Conservation (phyloP, 495 filamentous ascomycete species). For the Chaetomium tenue region DNA sequence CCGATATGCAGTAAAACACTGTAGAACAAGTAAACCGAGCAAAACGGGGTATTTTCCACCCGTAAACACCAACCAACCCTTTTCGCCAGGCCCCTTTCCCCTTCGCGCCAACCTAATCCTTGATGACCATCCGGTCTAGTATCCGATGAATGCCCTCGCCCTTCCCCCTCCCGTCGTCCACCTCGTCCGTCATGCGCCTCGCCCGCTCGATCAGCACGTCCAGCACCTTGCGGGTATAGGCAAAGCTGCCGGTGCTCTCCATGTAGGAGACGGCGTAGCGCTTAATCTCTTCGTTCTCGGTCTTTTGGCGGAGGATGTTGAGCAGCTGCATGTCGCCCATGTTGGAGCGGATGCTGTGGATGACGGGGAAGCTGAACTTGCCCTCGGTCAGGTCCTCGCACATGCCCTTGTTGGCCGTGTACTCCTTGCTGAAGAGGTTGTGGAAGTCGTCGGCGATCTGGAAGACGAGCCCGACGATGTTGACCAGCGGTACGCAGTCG, state of each 20-base stretch:
- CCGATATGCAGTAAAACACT: neutral
- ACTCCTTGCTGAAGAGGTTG: slow-evolving; percentile 71
- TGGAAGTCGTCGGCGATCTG: slow-evolving; percentile 97
- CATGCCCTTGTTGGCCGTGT: slow-evolving; percentile 87
- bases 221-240: slow-evolving; percentile 74
- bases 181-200: slow-evolving; percentile 60
- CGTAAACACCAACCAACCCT: neutral
- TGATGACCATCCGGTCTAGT: slow-evolving; percentile 47
- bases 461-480: slow-evolving; percentile 87
- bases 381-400: slow-evolving; percentile 97
- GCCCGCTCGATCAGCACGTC: slow-evolving; percentile 64
- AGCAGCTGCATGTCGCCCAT: slow-evolving; percentile 77
- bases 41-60: slow-evolving; percentile 7
- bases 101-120: slow-evolving; percentile 4
- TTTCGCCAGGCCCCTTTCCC: neutral
- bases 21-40: neutral
- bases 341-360: slow-evolving; percentile 85
- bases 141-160: slow-evolving; percentile 50
- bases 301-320: slow-evolving; percentile 90
- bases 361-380: slow-evolving; percentile 97
- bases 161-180: slow-evolving; percentile 56
- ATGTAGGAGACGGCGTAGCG: slow-evolving; percentile 88
- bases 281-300: slow-evolving; percentile 83
- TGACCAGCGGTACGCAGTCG: slow-evolving; percentile 83
- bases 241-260: slow-evolving; percentile 84